phyloP scores from a whole-genome alignment of 371 early-diverging fungal species.

The Haplosporangium sp. region DNA sequence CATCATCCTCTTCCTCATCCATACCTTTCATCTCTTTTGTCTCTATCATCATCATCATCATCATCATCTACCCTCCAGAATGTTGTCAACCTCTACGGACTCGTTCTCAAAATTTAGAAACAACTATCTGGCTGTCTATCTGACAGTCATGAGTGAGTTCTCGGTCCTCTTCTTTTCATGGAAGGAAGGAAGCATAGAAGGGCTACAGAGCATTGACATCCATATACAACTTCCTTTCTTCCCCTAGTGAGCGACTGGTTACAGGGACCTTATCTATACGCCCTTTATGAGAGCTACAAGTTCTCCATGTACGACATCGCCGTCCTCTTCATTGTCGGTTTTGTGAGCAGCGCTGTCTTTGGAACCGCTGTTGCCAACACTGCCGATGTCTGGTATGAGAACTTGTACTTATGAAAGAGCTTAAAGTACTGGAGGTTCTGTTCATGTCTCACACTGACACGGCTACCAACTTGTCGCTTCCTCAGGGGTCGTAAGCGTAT shows the following conservation, averaged over 20 bases:
- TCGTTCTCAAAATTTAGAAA: constrained; percentile 52
- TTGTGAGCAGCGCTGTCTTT: constrained; percentile 77
- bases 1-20: neutral
- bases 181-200: neutral
- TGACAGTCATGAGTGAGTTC: constrained; percentile 69
- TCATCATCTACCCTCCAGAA: neutral
- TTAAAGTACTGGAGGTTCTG: too few species aligned
- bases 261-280: constrained; percentile 81
- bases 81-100: constrained; percentile 13
- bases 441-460: too few species aligned
- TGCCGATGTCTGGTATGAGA: constrained; percentile 75
- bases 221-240: neutral
- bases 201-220: neutral
- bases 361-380: constrained; percentile 78
- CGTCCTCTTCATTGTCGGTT: constrained; percentile 78
- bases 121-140: constrained; percentile 72
- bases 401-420: too few species aligned
- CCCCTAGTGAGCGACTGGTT: constrained; percentile 77
- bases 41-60: neutral
- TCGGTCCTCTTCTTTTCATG: neutral
- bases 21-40: neutral
- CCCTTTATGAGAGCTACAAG: constrained; percentile 73
- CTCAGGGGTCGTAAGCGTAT: constrained; percentile 73
- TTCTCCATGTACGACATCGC: constrained; percentile 71
- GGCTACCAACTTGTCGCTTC: neutral